Evolutionary conservation across 768 basidiomycete species (phyloP), one percentile per base, ranked within the genome.

Genomic region (Sarcodon sp.): DNA sequence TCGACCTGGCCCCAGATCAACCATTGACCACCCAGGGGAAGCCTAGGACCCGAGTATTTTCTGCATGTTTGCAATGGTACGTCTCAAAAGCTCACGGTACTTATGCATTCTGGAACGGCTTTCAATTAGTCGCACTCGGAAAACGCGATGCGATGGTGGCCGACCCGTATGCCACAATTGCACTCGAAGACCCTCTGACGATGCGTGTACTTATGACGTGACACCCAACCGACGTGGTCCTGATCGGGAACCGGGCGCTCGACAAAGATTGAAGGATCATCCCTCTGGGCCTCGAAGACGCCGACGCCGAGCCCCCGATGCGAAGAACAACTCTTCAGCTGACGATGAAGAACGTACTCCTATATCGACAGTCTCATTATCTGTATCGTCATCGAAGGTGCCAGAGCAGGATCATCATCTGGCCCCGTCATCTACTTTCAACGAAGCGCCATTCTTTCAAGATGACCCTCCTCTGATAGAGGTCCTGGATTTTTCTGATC

Each of bases 1-100:
- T 87, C 45, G 78, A 77, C 43, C 74, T 87, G 33, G 79, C 84
- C 2, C 70, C 80, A 3, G 80, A 83, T 57, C 86, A 88, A 55
- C 86, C 86, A 2, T 77, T 82, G 39, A 88, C 86, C 0, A 83
- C 83, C 0, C 83, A 87, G 59, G 86, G 86, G n/a, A 86, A 75
- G 54, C 79, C 76, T 16, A 72, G 86, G 15, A 73, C 76, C 15
- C 73, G 86, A 33, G 86, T 87, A 18, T 89, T 77, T 53, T 80
- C 87, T 35, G 87, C 86, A 18, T 89, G 86, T 60, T 27, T 81
- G 13, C 84, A 86, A 62, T 87, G 86, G 86, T 84, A 53, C 32
- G 71, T 38, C 13, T 21, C 8, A 4, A 13, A 33, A 44, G 12
- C n/a, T 7, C 47, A 21, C 10, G 3, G 7, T 41, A 35, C 51